Evolutionary conservation across 116 monocot species (phyloP), one percentile per base, ranked within the genome.

Genomic region (Trichopus zeylanicus): DNA sequence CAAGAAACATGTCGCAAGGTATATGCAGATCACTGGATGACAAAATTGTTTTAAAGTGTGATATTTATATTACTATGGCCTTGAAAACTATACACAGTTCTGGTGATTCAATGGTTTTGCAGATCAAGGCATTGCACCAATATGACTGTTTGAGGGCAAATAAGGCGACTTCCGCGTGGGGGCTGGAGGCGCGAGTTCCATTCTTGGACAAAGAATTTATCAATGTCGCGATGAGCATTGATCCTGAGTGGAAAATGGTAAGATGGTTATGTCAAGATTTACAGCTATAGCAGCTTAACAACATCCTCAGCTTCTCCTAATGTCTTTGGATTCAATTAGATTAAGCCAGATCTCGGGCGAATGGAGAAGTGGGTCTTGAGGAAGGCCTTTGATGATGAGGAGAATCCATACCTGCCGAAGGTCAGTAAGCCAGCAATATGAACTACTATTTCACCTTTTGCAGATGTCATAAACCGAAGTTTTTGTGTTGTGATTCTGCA

Each of bases 141-240:
- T 97, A 90, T 30, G 97, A 97, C 56, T 97, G 97, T 70, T 51
- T 90, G 56, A 83, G 95, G 57, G 97, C 97, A 16, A 97, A 90
- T 29, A 42, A 42, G 42, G 42, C 42, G 8, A n/a, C 42, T 16
- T 42, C 42, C n/a, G 42, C 42, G 7, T 95, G 97, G 97, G 91
- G 97, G 0, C 47, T 90, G 52, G 91, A 97, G 66, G 83, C 69
- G 39, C 77, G 93, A 19, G 95, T 86, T 6, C 95, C 90, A 8
- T 95, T 95, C 34, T 51, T 95, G 62, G 90, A 90, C 39, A 90
- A 95, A 62, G 76, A 79, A 31, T 90, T 95, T 67, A 89, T 95
- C 15, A 67, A 84, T 23, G 55, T 68, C 49, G 86, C 95, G 0
- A 95, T 95, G 95, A 84, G 81, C 69, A 95, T 95, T 24, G 90